Evolutionary conservation across 768 basidiomycete species (phyloP).

Genomic region (Pisolithus marmoratus): DNA sequence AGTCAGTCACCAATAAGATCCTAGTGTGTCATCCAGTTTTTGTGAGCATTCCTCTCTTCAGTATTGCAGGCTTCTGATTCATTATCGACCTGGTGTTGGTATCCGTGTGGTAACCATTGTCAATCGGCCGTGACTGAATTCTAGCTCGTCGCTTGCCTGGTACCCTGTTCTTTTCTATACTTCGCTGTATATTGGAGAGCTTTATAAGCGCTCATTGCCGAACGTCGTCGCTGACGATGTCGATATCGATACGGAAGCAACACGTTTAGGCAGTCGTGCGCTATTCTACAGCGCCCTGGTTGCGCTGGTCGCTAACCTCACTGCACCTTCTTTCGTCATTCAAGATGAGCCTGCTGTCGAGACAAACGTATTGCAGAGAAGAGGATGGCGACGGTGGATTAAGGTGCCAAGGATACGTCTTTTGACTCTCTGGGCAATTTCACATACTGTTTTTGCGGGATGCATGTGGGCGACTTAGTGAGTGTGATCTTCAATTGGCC

Average conservation of each 20-base stretch:
- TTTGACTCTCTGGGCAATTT: constrained; percentile 66
- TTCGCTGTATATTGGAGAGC: constrained; percentile 81
- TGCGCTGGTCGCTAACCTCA: constrained; percentile 59
- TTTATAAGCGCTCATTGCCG: constrained; percentile 54
- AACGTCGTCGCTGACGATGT: constrained; percentile 21
- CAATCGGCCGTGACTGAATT: not conserved
- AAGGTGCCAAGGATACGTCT: constrained; percentile 41
- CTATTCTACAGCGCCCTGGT: constrained; percentile 74
- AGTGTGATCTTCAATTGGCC: constrained; percentile 26
- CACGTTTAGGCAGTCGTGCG: constrained; percentile 78
- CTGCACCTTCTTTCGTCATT: constrained; percentile 16
- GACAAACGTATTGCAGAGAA: not conserved
- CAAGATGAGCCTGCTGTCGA: constrained; percentile 9
- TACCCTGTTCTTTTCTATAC: constrained; percentile 90
- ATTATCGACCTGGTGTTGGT: not conserved
- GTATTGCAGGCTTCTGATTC: not conserved
- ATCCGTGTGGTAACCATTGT: too few relatives aligned
- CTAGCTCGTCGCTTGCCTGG: constrained; percentile 83
- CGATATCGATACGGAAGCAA: constrained; percentile 58
- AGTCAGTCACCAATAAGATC: constrained; percentile 8
- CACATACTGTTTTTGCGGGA: constrained; percentile 60
- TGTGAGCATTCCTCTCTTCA: constrained; percentile 40
- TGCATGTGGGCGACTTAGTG: constrained; percentile 80
- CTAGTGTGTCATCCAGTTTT: constrained; percentile 77
- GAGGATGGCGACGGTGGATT: not conserved